Conservation (phyloP, 2,329 filamentous ascomycete species). For the Epichloe sibirici region DNA sequence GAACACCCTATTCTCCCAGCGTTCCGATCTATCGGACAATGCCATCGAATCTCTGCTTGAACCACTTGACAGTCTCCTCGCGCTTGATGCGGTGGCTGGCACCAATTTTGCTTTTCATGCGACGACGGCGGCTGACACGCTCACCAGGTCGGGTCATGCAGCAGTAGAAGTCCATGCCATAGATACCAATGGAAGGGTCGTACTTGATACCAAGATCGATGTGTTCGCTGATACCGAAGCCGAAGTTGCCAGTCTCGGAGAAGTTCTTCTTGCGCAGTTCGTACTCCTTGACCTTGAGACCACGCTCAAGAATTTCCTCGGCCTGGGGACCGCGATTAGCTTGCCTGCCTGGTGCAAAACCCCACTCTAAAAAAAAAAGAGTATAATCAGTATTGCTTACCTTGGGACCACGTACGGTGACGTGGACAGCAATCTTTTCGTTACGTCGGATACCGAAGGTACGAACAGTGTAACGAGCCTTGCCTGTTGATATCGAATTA, state of each 20-base stretch:
- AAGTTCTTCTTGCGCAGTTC: constrained; percentile 99
- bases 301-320: constrained; percentile 99
- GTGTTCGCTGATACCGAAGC: constrained; percentile 99
- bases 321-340: constrained; percentile 41
- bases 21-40: constrained; percentile 76
- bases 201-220: constrained; percentile 99
- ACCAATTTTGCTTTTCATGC: constrained; percentile 77
- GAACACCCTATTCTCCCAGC: constrained; percentile 6
- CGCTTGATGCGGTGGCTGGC: constrained; percentile 86
- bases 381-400: constrained; percentile 17
- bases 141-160: constrained; percentile 99
- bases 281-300: constrained; percentile 99
- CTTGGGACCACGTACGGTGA: constrained; percentile 95
- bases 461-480: constrained; percentile 99
- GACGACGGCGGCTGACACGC: constrained; percentile 91
- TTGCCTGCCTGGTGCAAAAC: background rate
- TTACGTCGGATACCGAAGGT: constrained; percentile 99
- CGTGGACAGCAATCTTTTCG: constrained; percentile 99
- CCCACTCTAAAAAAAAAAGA: background rate
- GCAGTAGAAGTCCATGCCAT: constrained; percentile 99
- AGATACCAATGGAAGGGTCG: constrained; percentile 95
- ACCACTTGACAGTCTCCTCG: constrained; percentile 96
- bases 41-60: constrained; percentile 80
- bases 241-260: constrained; percentile 99
- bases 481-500: constrained; percentile 46